Evolutionary conservation across 73 alveolate species (phyloP).

Genomic region (Halteria grandinella): DNA sequence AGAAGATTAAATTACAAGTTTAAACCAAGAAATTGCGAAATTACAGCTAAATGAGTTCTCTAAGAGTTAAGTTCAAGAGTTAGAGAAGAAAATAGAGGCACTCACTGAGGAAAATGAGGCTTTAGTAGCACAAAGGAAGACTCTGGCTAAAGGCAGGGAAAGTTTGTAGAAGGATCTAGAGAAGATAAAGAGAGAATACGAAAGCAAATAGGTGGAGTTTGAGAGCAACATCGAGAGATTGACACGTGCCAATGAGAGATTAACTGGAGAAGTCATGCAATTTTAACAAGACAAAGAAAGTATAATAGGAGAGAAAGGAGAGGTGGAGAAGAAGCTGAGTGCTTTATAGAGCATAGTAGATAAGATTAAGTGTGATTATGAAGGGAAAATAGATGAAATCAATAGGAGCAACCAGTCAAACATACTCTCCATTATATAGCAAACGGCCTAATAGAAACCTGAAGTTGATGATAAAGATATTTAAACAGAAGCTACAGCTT

Average conservation of each 20-base stretch:
- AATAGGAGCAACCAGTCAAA: background rate
- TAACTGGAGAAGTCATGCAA: constrained; percentile 21
- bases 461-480: background rate
- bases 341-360: background rate
- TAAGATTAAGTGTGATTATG: background rate
- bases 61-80: constrained; percentile 5
- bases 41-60: too few relatives aligned
- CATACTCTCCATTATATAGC: too few relatives aligned
- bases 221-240: constrained; percentile 51
- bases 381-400: background rate
- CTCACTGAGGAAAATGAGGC: constrained; percentile 65
- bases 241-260: constrained; percentile 49
- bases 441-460: too few relatives aligned
- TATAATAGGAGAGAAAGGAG: background rate
- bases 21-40: too few relatives aligned
- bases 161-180: constrained; percentile 55
- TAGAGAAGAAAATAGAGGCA: background rate
- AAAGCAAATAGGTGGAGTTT: constrained; percentile 14
- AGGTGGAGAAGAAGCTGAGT: background rate
- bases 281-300: constrained; percentile 12
- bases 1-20: too few relatives aligned
- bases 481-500: background rate
- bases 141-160: constrained; percentile 56
- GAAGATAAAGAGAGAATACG: constrained; percentile 39
- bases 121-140: constrained; percentile 57